A percentile compares a stretch with the other conserved stretches of the same genome.
Evolutionary conservation across 1,284 basidiomycete species (phyloP).

Genomic region (Ustilago curta): DNA sequence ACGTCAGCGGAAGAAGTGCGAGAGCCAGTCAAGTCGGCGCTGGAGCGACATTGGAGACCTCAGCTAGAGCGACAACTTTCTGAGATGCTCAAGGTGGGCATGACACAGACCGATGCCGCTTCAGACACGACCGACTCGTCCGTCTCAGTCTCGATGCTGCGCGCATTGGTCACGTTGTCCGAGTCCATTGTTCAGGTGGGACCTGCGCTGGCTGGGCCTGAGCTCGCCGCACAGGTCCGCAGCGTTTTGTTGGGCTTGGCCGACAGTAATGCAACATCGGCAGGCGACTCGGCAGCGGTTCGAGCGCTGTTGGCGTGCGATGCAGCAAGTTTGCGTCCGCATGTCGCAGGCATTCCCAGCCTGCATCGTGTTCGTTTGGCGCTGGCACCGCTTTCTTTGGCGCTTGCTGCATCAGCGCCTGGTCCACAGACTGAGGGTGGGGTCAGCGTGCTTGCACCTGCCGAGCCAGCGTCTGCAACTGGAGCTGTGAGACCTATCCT

Average conservation of each 20-base stretch:
- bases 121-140: neutral
- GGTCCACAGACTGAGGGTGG: neutral
- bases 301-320: conserved; percentile 19
- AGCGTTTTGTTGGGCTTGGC: conserved; percentile 11
- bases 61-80: conserved; percentile 23
- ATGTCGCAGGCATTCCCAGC: conserved; percentile 10
- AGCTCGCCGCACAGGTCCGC: conserved; percentile 26
- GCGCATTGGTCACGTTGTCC: conserved; percentile 22
- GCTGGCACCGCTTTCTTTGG: conserved; percentile 24
- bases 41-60: conserved; percentile 34
- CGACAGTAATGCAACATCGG: neutral
- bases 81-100: neutral
- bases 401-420: conserved; percentile 23
- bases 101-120: neutral
- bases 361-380: conserved; percentile 29
- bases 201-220: conserved; percentile 25
- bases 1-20: conserved; percentile 2
- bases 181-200: conserved; percentile 38
- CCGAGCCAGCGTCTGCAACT: conserved; percentile 31
- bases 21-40: conserved; percentile 16
- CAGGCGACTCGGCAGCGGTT: conserved; percentile 14
- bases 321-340: conserved; percentile 10
- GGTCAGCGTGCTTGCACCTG: conserved; percentile 10
- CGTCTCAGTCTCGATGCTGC: conserved; percentile 18
- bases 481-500: conserved; percentile 25